Conservation (phyloP, 169 alveolate genomes). For the Plasmodium knowlesi region DNA sequence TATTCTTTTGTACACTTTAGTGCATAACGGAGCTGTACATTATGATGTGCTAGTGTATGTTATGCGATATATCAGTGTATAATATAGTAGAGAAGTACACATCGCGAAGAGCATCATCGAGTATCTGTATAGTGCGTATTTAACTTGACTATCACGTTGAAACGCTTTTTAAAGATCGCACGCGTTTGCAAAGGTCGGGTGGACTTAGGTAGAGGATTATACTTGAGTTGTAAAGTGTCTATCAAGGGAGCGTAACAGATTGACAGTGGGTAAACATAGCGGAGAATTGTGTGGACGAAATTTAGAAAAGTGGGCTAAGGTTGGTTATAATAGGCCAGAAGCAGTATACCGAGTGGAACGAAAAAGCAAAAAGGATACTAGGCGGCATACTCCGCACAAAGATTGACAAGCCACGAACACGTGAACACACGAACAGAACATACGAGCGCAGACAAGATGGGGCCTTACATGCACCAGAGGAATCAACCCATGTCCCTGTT, state of each 20-base stretch:
- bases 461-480: constrained; percentile 69
- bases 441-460: constrained; percentile 26
- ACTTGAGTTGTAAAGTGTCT: background rate
- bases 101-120: background rate
- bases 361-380: background rate
- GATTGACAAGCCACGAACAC: background rate
- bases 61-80: background rate
- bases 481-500: constrained; percentile 84
- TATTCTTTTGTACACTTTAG: background rate
- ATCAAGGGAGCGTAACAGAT: background rate
- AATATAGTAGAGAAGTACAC: background rate
- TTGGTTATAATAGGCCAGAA: background rate
- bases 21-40: background rate
- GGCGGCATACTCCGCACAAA: background rate
- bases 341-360: background rate
- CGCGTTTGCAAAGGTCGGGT: background rate
- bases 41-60: background rate
- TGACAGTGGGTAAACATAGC: background rate
- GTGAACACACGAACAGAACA: background rate
- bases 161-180: background rate
- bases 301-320: background rate
- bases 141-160: background rate
- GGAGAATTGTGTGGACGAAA: background rate
- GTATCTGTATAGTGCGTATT: background rate
- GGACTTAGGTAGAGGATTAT: background rate